Evolutionary conservation across 129 eudicot species (phyloP), one percentile per base, ranked within the genome.

Genomic region (Artemisia annua): DNA sequence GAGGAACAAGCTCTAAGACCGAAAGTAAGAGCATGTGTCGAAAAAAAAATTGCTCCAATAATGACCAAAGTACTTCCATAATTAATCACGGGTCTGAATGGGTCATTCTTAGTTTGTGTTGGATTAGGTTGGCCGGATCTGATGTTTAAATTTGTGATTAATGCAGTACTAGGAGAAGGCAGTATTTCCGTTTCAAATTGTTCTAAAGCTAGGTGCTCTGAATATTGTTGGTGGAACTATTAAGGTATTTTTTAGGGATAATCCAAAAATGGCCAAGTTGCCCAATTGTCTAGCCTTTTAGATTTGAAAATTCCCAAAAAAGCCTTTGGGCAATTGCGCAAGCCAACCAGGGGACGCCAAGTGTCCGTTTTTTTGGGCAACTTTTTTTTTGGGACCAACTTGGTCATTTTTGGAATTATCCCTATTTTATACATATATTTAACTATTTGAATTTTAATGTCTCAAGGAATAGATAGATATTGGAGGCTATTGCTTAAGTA

Each of bases 261-360:
- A 68, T 43, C n/a, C n/a, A n/a, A n/a, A n/a, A n/a, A n/a, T n/a
- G n/a, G n/a, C n/a, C n/a, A n/a, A n/a, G n/a, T n/a, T n/a, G n/a
- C n/a, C n/a, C n/a, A n/a, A n/a, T n/a, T n/a, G n/a, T n/a, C n/a
- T n/a, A n/a, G n/a, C n/a, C n/a, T n/a, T n/a, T n/a, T n/a, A n/a
- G n/a, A n/a, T n/a, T n/a, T n/a, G n/a, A n/a, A n/a, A n/a, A n/a
- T n/a, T n/a, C n/a, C n/a, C n/a, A n/a, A n/a, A n/a, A n/a, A n/a
- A n/a, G n/a, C n/a, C n/a, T n/a, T n/a, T 39, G 51, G 48, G 48
- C 62, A 75, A 75, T 69, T 43, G 68, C 65, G 78, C 48, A 89
- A 94, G 98, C 90, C n/a, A 90, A 71, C 90, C 97, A 97, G 98
- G 90, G 89, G 90, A 88, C 65, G 98, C 98, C 18, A 96, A 90